Percentiles rank a stretch among this genome's conserved stretches.
Evolutionary conservation across 1,284 basidiomycete species (phyloP).

Genomic region (Flammula alnicola): DNA sequence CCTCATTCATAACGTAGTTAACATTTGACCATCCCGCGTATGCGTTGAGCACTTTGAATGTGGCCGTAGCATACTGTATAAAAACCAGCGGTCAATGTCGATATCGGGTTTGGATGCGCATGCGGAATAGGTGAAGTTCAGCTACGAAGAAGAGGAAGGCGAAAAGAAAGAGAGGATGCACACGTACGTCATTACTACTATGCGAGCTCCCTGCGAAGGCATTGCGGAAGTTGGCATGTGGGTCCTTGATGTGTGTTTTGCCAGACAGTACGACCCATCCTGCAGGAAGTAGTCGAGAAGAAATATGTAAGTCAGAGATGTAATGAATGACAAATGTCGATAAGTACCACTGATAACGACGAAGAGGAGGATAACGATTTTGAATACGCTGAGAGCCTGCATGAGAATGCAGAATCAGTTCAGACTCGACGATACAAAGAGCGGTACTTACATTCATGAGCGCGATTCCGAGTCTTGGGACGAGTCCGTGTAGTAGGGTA

Average conservation of each 20-base stretch:
- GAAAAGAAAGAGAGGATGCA: not conserved
- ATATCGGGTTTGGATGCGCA: too few species aligned
- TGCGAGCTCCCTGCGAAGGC: slow-evolving; percentile 54
- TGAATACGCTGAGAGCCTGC: slow-evolving; percentile 46
- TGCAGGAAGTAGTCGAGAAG: too few species aligned
- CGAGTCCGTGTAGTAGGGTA: slow-evolving; percentile 50
- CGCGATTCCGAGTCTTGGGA: slow-evolving; percentile 46
- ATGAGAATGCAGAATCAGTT: not conserved
- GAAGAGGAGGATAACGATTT: slow-evolving; percentile 44
- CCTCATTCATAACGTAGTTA: slow-evolving; percentile 61
- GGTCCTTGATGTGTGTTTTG: slow-evolving; percentile 45
- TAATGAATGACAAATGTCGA: too few species aligned
- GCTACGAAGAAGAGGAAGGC: too few species aligned
- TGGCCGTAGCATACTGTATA: slow-evolving; percentile 64
- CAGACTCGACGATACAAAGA: not conserved
- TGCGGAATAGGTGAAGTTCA: too few species aligned
- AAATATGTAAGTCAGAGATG: too few species aligned
- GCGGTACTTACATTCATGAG: slow-evolving; percentile 49
- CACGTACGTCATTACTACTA: slow-evolving; percentile 45
- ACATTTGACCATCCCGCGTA: slow-evolving; percentile 60
- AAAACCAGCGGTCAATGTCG: too few species aligned
- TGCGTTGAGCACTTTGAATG: slow-evolving; percentile 59
- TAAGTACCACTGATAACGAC: slow-evolving; percentile 41
- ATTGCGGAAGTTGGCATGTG: slow-evolving; percentile 49
- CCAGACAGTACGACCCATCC: slow-evolving; percentile 59